phyloP scores from a whole-genome alignment of 176 grass and related monocot genomes.

The Metroxylon sagu region DNA sequence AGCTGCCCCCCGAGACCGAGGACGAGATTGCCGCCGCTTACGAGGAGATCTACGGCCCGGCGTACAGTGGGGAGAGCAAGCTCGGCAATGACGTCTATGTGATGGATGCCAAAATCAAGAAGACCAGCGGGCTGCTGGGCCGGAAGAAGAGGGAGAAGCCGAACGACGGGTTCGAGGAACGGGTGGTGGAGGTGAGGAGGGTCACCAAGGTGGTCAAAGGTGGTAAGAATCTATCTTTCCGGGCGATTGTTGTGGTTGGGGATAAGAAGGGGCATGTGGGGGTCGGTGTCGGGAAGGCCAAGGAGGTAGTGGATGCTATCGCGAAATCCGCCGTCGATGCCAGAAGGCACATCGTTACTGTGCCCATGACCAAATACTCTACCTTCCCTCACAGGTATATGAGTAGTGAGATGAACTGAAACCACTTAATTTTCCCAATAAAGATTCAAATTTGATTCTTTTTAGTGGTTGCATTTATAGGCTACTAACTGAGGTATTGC shows the following conservation, averaged over 20 bases:
- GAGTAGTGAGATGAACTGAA: no score
- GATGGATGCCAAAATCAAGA: constrained; percentile 33
- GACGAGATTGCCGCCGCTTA: constrained; percentile 53
- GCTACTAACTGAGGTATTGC: no score
- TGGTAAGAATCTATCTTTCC: constrained; percentile 72
- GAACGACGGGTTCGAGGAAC: constrained; percentile 74
- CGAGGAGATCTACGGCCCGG: constrained; percentile 68
- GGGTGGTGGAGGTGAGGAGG: constrained; percentile 69
- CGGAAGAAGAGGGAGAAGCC: constrained; percentile 54
- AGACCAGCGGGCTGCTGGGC: constrained; percentile 43
- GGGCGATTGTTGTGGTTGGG: constrained; percentile 66
- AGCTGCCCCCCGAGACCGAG: constrained; percentile 54
- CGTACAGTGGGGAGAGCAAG: constrained; percentile 63
- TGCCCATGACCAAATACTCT: constrained; percentile 76
- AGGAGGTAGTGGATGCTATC: constrained; percentile 70
- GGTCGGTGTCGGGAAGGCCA: constrained; percentile 78
- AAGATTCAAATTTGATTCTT: no score
- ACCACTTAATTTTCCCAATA: no score
- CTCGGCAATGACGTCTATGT: constrained; percentile 61
- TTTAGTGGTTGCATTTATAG: no score
- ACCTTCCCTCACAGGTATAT: constrained; percentile 93
- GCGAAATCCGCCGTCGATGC: constrained; percentile 66
- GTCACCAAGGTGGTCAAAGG: constrained; percentile 90
- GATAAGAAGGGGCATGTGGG: constrained; percentile 84
- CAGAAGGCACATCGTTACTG: constrained; percentile 64